Evolutionary conservation across 202 grass and related monocot genomes (phyloP).

Genomic region (Schoenoplectus triqueter): DNA sequence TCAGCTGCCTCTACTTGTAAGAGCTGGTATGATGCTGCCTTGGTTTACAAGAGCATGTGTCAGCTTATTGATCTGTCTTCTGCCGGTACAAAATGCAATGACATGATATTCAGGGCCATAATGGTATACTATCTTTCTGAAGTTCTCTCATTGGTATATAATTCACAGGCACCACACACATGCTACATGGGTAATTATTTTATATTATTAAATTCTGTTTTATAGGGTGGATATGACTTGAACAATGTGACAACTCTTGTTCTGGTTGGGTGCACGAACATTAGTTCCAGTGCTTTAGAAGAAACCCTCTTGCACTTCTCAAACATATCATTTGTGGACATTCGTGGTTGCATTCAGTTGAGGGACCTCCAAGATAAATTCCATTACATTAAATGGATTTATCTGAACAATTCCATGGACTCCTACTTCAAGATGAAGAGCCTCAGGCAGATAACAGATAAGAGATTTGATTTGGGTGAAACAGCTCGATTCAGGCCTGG

Average conservation of each 20-base stretch:
- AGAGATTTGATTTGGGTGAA: slow-evolving; percentile 55
- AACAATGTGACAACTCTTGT: slow-evolving; percentile 74
- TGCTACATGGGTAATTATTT: slow-evolving; percentile 2
- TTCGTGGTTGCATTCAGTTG: slow-evolving; percentile 85
- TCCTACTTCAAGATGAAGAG: slow-evolving; percentile 75
- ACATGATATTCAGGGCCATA: slow-evolving; percentile 59
- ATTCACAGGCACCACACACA: not conserved
- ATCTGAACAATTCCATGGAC: slow-evolving; percentile 58
- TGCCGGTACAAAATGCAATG: slow-evolving; percentile 71
- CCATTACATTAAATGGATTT: slow-evolving; percentile 80
- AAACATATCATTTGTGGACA: slow-evolving; percentile 68
- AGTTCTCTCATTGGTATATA: not conserved
- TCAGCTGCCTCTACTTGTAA: slow-evolving; percentile 83
- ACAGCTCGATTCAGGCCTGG: slow-evolving; percentile 77
- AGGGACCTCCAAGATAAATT: slow-evolving; percentile 79
- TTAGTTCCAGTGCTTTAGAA: slow-evolving; percentile 65
- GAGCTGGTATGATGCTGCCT: slow-evolving; percentile 63
- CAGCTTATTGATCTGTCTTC: slow-evolving; percentile 80
- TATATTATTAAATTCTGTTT: slow-evolving; percentile 43
- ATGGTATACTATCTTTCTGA: slow-evolving; percentile 62
- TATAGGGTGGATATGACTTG: slow-evolving; percentile 82
- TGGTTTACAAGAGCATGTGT: slow-evolving; percentile 74
- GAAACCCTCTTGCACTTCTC: slow-evolving; percentile 67
- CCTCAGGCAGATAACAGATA: slow-evolving; percentile 70
- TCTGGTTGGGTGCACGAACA: slow-evolving; percentile 74